Percentiles rank a stretch among this genome's conserved stretches.
These are phyloP conservation scores for Millerago galiae DNA, from an alignment of 805 yeast species.

Conservation along the genomic window DNA sequence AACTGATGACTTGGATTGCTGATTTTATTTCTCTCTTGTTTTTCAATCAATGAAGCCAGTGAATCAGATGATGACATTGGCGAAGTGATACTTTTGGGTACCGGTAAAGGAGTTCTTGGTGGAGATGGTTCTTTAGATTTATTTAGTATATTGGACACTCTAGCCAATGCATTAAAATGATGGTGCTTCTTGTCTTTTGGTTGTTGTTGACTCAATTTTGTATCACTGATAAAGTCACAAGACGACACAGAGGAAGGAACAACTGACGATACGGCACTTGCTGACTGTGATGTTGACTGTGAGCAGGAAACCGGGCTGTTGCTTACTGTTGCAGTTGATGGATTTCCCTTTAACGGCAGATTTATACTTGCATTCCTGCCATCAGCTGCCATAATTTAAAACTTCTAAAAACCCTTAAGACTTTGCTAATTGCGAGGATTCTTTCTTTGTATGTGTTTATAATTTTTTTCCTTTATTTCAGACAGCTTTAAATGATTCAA, in stretches of 20 bases:
- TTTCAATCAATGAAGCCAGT: slow-evolving; percentile 32
- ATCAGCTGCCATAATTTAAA: too few relatives aligned
- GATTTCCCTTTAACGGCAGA: too few relatives aligned
- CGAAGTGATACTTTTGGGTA: slow-evolving; percentile 7
- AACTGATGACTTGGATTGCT: slow-evolving; percentile 36
- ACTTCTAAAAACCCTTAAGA: too few relatives aligned
- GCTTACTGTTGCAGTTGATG: slow-evolving; percentile 13
- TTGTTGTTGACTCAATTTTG: slow-evolving; percentile 2
- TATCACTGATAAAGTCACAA: slow-evolving; percentile 1
- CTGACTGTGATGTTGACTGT: not conserved
- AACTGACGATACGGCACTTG: not conserved
- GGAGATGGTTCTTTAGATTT: slow-evolving; percentile 14
- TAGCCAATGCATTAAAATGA: slow-evolving; percentile 11
- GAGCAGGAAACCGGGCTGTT: slow-evolving; percentile 2
- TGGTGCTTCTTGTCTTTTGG: slow-evolving; percentile 1
- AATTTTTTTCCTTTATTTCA: too few relatives aligned
- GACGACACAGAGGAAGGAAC: not conserved
- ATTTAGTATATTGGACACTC: slow-evolving; percentile 16
- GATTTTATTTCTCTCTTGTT: slow-evolving; percentile 33
- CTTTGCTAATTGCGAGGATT: too few relatives aligned
- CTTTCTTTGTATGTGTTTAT: too few relatives aligned
- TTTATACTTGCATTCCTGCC: too few relatives aligned
- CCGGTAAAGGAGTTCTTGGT: slow-evolving; percentile 9
- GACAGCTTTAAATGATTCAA: too few relatives aligned
- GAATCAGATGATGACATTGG: slow-evolving; percentile 32